Evolutionary conservation across 2,329 filamentous ascomycete genomes (phyloP).

Genomic region (Cordyceps javanica): DNA sequence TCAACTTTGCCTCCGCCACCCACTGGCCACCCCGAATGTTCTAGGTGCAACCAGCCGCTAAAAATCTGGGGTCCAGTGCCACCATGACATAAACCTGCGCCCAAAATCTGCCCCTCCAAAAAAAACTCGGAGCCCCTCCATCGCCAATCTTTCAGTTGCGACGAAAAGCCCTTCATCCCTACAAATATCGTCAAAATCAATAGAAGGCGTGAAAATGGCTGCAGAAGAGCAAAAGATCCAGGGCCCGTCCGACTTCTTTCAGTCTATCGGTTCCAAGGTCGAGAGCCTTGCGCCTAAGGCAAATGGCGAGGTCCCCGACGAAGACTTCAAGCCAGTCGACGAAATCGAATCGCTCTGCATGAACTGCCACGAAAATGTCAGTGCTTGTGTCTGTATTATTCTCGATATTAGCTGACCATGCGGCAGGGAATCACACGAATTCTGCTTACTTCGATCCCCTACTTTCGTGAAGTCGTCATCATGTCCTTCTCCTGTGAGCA

Average conservation of each 20-base stretch:
- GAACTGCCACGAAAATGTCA: conserved; percentile 75
- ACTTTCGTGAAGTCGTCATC: conserved; percentile 94
- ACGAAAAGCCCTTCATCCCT: neutral
- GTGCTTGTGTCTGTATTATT: conserved; percentile 17
- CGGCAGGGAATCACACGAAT: conserved; percentile 73
- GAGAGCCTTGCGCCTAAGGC: conserved; percentile 40
- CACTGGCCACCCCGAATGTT: conserved; percentile 5
- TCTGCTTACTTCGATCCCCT: conserved; percentile 87
- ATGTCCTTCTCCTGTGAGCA: conserved; percentile 94
- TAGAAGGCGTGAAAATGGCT: conserved; percentile 32
- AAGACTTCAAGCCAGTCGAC: conserved; percentile 53
- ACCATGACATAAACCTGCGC: conserved; percentile 13
- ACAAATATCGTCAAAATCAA: neutral
- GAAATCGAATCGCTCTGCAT: conserved; percentile 77
- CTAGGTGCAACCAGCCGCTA: conserved; percentile 5
- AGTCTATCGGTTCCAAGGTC: conserved; percentile 57
- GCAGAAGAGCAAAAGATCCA: conserved; percentile 31
- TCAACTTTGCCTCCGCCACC: neutral
- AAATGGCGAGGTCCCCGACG: conserved; percentile 29
- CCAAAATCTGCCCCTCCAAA: conserved; percentile 21
- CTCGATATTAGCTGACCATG: conserved; percentile 15
- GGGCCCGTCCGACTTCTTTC: conserved; percentile 49
- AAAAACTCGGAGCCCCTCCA: conserved; percentile 17
- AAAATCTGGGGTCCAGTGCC: conserved; percentile 6
- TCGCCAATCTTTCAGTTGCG: conserved; percentile 11